Evolutionary conservation across 2,329 filamentous ascomycete species (phyloP).

Genomic region (Seiridium unicorne): DNA sequence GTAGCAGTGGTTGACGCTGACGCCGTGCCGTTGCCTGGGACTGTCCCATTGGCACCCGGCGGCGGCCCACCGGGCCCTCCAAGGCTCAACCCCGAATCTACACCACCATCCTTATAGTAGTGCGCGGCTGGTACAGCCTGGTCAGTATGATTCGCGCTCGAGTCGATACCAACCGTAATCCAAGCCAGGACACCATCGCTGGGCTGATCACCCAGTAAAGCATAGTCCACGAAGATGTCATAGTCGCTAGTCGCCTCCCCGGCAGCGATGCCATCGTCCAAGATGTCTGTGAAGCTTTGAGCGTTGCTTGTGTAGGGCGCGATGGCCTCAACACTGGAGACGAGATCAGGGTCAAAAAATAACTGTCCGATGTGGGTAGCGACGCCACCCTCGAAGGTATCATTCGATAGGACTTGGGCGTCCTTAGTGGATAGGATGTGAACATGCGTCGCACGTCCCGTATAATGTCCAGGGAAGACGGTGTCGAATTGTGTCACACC

Average conservation of each 20-base stretch:
- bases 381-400: constrained; percentile 42
- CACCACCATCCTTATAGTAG: neutral
- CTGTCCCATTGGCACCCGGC: neutral
- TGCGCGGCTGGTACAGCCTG: neutral
- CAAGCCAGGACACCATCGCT: constrained; percentile 3
- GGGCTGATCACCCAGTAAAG: neutral
- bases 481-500: constrained; percentile 48
- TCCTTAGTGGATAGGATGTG: constrained; percentile 43
- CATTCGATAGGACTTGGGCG: constrained; percentile 33
- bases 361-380: constrained; percentile 61
- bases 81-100: neutral
- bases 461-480: constrained; percentile 42
- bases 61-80: neutral
- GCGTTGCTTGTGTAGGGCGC: constrained; percentile 1
- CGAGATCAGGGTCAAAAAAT: constrained; percentile 62
- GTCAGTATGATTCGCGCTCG: neutral
- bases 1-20: neutral
- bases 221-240: neutral
- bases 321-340: constrained; percentile 23
- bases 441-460: constrained; percentile 36
- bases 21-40: neutral
- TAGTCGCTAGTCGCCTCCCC: neutral
- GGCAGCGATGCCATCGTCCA: neutral
- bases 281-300: neutral
- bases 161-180: constrained; percentile 4